These are phyloP conservation scores for Schwanniomyces pseudopolymorphus DNA, from an alignment of 805 yeast species.

Conservation along the genomic window DNA sequence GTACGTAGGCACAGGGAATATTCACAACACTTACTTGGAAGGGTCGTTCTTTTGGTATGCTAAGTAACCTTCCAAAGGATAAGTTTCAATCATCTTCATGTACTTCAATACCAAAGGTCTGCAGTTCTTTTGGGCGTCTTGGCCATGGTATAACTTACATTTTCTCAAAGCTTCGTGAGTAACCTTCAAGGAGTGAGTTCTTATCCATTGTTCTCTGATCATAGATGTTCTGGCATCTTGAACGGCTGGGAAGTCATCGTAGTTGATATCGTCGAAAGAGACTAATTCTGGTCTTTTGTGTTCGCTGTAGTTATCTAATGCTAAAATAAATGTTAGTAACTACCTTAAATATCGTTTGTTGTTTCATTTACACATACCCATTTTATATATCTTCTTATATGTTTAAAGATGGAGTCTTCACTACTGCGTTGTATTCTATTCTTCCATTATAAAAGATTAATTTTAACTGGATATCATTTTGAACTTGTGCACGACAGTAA, in stretches of 20 bases:
- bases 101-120: slow-evolving; percentile 75
- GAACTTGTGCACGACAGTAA: slow-evolving; percentile 1
- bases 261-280: slow-evolving; percentile 81
- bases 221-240: slow-evolving; percentile 74
- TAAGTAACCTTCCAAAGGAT: slow-evolving; percentile 68
- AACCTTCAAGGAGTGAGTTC: slow-evolving; percentile 63
- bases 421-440: not conserved
- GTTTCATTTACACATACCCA: slow-evolving; percentile 16
- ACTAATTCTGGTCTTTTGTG: slow-evolving; percentile 66
- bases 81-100: slow-evolving; percentile 70
- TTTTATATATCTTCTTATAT: slow-evolving; percentile 3
- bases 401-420: not conserved
- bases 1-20: not conserved
- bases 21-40: slow-evolving; percentile 38
- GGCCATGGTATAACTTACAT: slow-evolving; percentile 63
- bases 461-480: slow-evolving; percentile 8
- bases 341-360: slow-evolving; percentile 1
- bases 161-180: slow-evolving; percentile 74
- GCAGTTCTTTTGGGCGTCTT: slow-evolving; percentile 66
- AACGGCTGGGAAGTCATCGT: slow-evolving; percentile 60
- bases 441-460: slow-evolving; percentile 5
- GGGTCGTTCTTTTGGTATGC: slow-evolving; percentile 93
- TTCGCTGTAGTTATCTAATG: slow-evolving; percentile 33
- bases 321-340: slow-evolving; percentile 10
- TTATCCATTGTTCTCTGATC: slow-evolving; percentile 78